Percentiles rank a stretch among this genome's conserved stretches.
Conservation (phyloP, 2,329 filamentous ascomycete genomes). For the Neurospora sp. region DNA sequence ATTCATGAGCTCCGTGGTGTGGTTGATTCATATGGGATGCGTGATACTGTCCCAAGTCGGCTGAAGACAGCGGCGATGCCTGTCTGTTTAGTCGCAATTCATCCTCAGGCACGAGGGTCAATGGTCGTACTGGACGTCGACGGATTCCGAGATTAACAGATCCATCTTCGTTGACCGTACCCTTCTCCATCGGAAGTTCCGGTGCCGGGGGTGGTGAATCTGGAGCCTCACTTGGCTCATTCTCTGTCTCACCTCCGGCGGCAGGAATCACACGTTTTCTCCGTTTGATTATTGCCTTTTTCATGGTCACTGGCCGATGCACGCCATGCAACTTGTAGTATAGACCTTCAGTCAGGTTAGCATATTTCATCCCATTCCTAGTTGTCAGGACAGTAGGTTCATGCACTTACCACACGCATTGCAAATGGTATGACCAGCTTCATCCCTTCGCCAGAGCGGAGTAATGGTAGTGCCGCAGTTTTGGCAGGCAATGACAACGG, state of each 20-base stretch:
- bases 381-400: background rate
- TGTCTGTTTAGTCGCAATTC: slow-evolving; percentile 33
- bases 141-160: slow-evolving; percentile 53
- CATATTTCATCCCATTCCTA: background rate
- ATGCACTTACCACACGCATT: slow-evolving; percentile 80
- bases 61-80: slow-evolving; percentile 31
- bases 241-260: slow-evolving; percentile 37
- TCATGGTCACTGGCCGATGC: slow-evolving; percentile 95
- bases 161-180: slow-evolving; percentile 51
- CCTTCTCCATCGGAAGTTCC: slow-evolving; percentile 34
- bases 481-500: slow-evolving; percentile 81
- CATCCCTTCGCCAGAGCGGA: slow-evolving; percentile 88
- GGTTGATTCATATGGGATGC: slow-evolving; percentile 30
- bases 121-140: slow-evolving; percentile 34
- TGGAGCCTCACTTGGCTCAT: slow-evolving; percentile 36
- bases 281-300: slow-evolving; percentile 93
- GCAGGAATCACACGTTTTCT: slow-evolving; percentile 90
- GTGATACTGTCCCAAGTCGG: slow-evolving; percentile 42
- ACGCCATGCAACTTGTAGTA: slow-evolving; percentile 95
- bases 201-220: slow-evolving; percentile 29
- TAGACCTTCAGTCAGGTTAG: slow-evolving; percentile 49
- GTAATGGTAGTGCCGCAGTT: slow-evolving; percentile 97
- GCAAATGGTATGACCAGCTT: slow-evolving; percentile 92
- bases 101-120: slow-evolving; percentile 38
- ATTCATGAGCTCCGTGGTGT: slow-evolving; percentile 26